Evolutionary conservation across 2,329 filamentous ascomycete genomes (phyloP).

Genomic region (Neonectria neomacrospora): DNA sequence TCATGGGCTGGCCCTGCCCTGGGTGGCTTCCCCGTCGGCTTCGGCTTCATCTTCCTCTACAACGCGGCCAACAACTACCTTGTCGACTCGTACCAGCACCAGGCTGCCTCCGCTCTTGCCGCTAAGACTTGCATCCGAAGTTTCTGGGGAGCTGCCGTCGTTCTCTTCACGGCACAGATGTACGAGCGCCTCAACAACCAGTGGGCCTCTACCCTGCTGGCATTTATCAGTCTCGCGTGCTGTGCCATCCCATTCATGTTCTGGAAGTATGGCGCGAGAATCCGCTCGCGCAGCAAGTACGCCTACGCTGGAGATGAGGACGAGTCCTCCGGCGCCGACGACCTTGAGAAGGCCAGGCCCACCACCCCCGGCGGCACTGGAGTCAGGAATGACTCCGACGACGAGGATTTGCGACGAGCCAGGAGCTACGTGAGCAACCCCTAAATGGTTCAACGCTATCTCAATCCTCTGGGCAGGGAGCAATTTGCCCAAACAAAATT

Average conservation of each 20-base stretch:
- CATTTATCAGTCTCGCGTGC: conserved; percentile 79
- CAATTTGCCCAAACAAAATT: conserved; percentile 1
- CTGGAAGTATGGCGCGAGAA: conserved; percentile 78
- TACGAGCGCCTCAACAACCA: conserved; percentile 77
- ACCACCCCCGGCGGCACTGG: conserved; percentile 36
- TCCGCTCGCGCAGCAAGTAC: conserved; percentile 75
- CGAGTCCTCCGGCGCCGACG: conserved; percentile 39
- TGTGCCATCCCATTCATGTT: conserved; percentile 87
- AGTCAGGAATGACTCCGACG: conserved; percentile 48
- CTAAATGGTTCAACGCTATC: conserved; percentile 35
- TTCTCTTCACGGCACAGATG: conserved; percentile 87
- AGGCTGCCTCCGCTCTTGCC: conserved; percentile 83
- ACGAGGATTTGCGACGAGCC: conserved; percentile 56
- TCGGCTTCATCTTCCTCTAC: conserved; percentile 87
- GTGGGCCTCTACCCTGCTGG: conserved; percentile 79
- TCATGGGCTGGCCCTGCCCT: conserved; percentile 79
- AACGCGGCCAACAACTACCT: conserved; percentile 82
- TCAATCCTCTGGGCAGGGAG: conserved; percentile 10
- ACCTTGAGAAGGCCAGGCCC: conserved; percentile 53
- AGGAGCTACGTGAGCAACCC: conserved; percentile 61
- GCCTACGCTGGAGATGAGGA: conserved; percentile 73
- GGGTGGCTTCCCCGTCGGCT: conserved; percentile 77
- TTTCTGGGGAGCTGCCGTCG: conserved; percentile 82
- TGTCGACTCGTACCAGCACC: conserved; percentile 71
- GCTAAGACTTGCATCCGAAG: conserved; percentile 84